These are phyloP conservation scores for Metschnikowia drakensbergensis DNA, from an alignment of 805 yeast species.

Conservation along the genomic window DNA sequence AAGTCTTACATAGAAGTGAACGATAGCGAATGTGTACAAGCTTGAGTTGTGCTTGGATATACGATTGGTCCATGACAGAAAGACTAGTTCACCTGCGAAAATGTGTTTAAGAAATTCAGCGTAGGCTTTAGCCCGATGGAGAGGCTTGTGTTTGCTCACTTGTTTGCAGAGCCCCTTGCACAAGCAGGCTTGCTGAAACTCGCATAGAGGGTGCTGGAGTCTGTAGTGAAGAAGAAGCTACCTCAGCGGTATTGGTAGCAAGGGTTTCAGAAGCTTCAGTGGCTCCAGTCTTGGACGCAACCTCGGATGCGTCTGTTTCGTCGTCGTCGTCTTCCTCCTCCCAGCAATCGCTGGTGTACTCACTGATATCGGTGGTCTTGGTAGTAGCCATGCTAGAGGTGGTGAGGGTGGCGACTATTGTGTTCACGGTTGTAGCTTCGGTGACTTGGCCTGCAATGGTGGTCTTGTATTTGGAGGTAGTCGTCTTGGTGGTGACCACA, in stretches of 20 bases:
- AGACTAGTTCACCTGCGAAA: not conserved
- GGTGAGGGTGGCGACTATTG: constrained; percentile 12
- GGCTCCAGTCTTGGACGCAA: constrained; percentile 3
- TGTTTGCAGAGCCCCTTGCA: not conserved
- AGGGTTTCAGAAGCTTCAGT: not conserved
- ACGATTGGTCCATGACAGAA: not conserved
- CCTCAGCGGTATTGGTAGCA: not conserved
- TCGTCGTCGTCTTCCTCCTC: constrained; percentile 14
- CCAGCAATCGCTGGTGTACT: constrained; percentile 13
- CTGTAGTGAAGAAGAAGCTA: not conserved
- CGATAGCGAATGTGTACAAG: not conserved
- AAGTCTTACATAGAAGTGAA: no score
- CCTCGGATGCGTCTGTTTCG: constrained; percentile 3
- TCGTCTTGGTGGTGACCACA: constrained; percentile 12
- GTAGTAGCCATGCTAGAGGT: constrained; percentile 2
- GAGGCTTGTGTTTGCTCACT: constrained; percentile 2
- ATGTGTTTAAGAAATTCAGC: not conserved
- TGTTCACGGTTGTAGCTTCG: constrained; percentile 8
- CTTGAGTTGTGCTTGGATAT: constrained; percentile 1
- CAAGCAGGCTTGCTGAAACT: not conserved
- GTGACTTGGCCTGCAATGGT: constrained; percentile 14
- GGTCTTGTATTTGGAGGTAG: constrained; percentile 12
- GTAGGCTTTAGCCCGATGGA: constrained; percentile 4
- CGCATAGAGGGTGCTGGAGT: not conserved
- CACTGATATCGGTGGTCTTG: constrained; percentile 9